These are phyloP conservation scores for Neonectria coccinea DNA, from an alignment of 2,329 filamentous ascomycete species.

Conservation along the genomic window DNA sequence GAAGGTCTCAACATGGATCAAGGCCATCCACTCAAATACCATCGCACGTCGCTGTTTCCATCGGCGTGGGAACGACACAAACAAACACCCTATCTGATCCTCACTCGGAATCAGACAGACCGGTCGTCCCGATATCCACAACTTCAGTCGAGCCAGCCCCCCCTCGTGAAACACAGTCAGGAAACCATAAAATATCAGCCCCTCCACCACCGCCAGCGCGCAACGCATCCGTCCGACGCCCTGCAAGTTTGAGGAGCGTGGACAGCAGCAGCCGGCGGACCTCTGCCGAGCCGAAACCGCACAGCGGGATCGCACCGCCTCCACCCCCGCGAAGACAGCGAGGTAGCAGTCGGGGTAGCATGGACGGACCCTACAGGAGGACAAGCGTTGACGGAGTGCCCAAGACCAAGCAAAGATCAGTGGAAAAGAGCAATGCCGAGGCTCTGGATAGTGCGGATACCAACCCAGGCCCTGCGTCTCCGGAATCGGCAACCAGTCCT, in stretches of 20 bases:
- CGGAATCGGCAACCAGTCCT: slow-evolving; percentile 34
- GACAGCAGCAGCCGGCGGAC: slow-evolving; percentile 51
- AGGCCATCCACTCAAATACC: slow-evolving; percentile 45
- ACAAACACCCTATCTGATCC: slow-evolving; percentile 36
- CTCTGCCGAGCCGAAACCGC: slow-evolving; percentile 46
- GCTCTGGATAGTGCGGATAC: slow-evolving; percentile 9
- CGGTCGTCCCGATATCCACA: slow-evolving; percentile 21
- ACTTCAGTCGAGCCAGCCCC: slow-evolving; percentile 27
- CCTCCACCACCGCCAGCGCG: slow-evolving; percentile 61
- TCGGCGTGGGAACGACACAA: slow-evolving; percentile 49
- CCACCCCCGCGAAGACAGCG: slow-evolving; percentile 65
- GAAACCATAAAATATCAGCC: slow-evolving; percentile 38
- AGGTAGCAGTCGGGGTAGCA: slow-evolving; percentile 59
- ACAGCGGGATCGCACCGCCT: slow-evolving; percentile 49
- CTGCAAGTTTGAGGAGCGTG: slow-evolving; percentile 56
- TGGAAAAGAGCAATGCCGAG: slow-evolving; percentile 31
- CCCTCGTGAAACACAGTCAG: slow-evolving; percentile 31
- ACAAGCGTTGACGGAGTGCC: slow-evolving; percentile 50
- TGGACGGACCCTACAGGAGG: slow-evolving; percentile 51
- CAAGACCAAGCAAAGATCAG: slow-evolving; percentile 30
- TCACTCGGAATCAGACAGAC: slow-evolving; percentile 35
- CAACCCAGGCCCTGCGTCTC: slow-evolving; percentile 34
- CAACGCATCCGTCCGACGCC: slow-evolving; percentile 58
- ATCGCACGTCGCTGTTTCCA: slow-evolving; percentile 46
- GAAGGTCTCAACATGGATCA: slow-evolving; percentile 58